Percentiles rank a stretch among this genome's conserved stretches.
These are phyloP conservation scores for Xerophyta viscosa DNA, from an alignment of 106 monocot genomes.

Conservation along the genomic window DNA sequence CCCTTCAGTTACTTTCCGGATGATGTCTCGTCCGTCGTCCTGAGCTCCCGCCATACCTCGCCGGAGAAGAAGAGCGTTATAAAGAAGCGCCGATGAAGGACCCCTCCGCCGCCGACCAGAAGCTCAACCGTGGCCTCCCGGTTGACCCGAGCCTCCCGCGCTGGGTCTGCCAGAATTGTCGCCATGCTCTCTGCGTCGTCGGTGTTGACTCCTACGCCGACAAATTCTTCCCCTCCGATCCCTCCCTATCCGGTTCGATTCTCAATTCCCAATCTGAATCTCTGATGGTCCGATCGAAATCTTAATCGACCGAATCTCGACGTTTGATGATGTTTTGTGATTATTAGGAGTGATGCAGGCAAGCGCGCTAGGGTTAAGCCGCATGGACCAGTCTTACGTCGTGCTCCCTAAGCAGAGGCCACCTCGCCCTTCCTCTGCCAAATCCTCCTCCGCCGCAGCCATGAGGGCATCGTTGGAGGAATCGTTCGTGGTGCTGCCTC, in stretches of 20 bases:
- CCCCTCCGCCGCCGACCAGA: neutral
- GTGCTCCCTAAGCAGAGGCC: conserved; percentile 62
- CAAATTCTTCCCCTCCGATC: conserved; percentile 56
- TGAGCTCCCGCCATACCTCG: neutral
- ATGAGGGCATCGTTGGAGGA: conserved; percentile 57
- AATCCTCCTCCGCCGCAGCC: conserved; percentile 31
- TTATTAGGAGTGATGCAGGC: conserved; percentile 82
- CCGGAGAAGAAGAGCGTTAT: neutral
- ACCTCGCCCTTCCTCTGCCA: conserved; percentile 43
- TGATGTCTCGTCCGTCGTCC: too few species aligned
- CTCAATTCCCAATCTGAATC: too few species aligned
- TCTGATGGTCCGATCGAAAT: conserved; percentile 9
- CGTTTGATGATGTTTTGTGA: too few species aligned
- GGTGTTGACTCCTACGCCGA: conserved; percentile 75
- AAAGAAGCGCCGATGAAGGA: neutral
- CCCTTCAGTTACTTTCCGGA: too few species aligned
- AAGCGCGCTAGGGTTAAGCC: too few species aligned
- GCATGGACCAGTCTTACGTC: conserved; percentile 87
- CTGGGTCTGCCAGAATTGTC: conserved; percentile 86
- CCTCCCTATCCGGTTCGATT: conserved; percentile 22
- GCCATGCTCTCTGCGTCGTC: conserved; percentile 68
- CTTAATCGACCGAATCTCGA: too few species aligned
- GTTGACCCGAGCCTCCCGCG: conserved; percentile 62
- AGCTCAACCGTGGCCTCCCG: conserved; percentile 18
- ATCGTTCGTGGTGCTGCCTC: conserved; percentile 76